Evolutionary conservation across 2,329 filamentous ascomycete genomes (phyloP).

Genomic region (Rutstroemia sp.): DNA sequence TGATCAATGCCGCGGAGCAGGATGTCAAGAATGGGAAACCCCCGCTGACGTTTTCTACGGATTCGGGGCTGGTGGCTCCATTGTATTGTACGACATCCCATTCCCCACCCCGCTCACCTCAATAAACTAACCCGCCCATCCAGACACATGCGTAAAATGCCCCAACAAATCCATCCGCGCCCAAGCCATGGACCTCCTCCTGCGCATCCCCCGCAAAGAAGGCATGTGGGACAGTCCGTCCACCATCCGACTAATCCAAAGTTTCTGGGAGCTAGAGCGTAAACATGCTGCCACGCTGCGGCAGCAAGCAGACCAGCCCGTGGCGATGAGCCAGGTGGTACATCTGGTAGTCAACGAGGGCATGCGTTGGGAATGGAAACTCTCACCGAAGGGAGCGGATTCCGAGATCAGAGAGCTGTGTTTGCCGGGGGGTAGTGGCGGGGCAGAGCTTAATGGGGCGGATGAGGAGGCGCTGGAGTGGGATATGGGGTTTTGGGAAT

Average conservation of each 20-base stretch:
- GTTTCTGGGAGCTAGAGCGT: constrained; percentile 22
- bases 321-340: constrained; percentile 5
- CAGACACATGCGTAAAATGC: constrained; percentile 16
- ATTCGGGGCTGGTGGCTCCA: constrained; percentile 25
- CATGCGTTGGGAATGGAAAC: constrained; percentile 11
- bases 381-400: not conserved
- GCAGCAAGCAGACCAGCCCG: not conserved
- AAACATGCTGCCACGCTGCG: not conserved
- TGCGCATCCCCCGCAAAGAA: constrained; percentile 22
- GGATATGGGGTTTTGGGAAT: no score
- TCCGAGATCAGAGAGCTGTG: not conserved
- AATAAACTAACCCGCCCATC: not conserved
- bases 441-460: no score
- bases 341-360: constrained; percentile 5
- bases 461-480: no score
- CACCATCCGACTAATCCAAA: constrained; percentile 14
- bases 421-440: no score
- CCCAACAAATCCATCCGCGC: constrained; percentile 8
- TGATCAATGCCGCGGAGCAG: constrained; percentile 22
- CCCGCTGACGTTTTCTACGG: constrained; percentile 23
- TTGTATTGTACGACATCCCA: constrained; percentile 18
- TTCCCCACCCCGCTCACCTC: not conserved
- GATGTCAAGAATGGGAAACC: constrained; percentile 20
- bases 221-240: constrained; percentile 28
- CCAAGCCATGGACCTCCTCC: constrained; percentile 21